Percentiles rank a stretch among this genome's conserved stretches.
phyloP scores from a whole-genome alignment of 768 basidiomycete genomes.

The Leccinum pellstonianum region DNA sequence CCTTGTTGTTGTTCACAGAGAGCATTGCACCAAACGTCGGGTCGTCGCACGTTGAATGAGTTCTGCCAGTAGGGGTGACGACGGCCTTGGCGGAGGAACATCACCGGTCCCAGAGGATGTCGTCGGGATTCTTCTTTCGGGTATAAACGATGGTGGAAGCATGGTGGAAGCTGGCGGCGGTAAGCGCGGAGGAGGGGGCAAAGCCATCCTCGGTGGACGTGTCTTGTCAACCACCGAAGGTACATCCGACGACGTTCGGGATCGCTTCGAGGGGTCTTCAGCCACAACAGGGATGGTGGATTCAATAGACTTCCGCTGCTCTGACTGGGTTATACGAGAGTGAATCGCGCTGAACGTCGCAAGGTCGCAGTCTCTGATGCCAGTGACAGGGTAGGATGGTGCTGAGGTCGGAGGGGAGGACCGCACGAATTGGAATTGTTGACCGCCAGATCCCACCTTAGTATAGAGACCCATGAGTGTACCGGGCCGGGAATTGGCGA shows the following conservation, averaged over 20 bases:
- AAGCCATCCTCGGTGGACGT: slow-evolving; percentile 79
- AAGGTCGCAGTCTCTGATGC: slow-evolving; percentile 51
- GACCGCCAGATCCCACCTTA: slow-evolving; percentile 50
- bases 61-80: slow-evolving; percentile 90
- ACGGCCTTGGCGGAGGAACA: slow-evolving; percentile 79
- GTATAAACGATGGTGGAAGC: slow-evolving; percentile 76
- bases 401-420: slow-evolving; percentile 38
- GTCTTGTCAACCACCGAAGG: slow-evolving; percentile 67
- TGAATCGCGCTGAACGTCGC: slow-evolving; percentile 45
- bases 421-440: slow-evolving; percentile 67
- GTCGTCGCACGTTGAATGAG: slow-evolving; percentile 88
- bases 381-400: slow-evolving; percentile 36
- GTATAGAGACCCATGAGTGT: slow-evolving; percentile 44
- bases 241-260: slow-evolving; percentile 62
- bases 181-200: slow-evolving; percentile 75
- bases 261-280: slow-evolving; percentile 48
- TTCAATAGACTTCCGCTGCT: slow-evolving; percentile 72
- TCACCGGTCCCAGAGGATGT: slow-evolving; percentile 49
- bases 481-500: slow-evolving; percentile 33
- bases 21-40: slow-evolving; percentile 72
- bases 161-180: slow-evolving; percentile 72
- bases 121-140: slow-evolving; percentile 56
- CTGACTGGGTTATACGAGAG: slow-evolving; percentile 52
- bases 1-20: slow-evolving; percentile 52
- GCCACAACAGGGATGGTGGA: slow-evolving; percentile 56